These are phyloP conservation scores for Neoscytalidium dimidiatum DNA, from an alignment of 2,329 filamentous ascomycete genomes.

Conservation along the genomic window DNA sequence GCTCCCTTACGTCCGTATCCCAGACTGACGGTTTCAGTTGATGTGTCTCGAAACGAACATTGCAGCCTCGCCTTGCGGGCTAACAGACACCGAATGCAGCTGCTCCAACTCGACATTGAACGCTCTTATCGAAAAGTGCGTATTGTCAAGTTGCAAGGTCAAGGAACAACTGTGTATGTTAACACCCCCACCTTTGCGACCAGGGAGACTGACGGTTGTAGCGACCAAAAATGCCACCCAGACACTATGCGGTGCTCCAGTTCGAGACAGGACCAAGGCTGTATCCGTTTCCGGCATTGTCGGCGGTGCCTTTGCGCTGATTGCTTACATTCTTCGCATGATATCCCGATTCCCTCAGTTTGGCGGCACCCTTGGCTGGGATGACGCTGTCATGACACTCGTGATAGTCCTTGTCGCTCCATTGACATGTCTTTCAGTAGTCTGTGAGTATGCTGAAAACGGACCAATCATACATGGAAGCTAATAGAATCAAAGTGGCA, in stretches of 20 bases:
- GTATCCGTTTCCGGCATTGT: slow-evolving; percentile 37
- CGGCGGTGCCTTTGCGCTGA: slow-evolving; percentile 35
- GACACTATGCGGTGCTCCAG: slow-evolving; percentile 35
- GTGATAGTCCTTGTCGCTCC: slow-evolving; percentile 39
- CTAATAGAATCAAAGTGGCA: slow-evolving; percentile 20
- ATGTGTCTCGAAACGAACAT: slow-evolving; percentile 27
- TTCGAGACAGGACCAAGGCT: slow-evolving; percentile 37
- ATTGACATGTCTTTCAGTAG: slow-evolving; percentile 26
- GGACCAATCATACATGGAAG: slow-evolving; percentile 8
- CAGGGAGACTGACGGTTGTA: slow-evolving; percentile 22
- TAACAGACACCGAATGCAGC: slow-evolving; percentile 31
- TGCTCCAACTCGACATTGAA: slow-evolving; percentile 25
- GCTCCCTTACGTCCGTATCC: neutral
- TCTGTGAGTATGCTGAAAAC: neutral
- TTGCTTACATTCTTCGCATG: slow-evolving; percentile 38
- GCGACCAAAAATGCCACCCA: slow-evolving; percentile 44
- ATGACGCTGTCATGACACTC: slow-evolving; percentile 40
- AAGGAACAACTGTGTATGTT: slow-evolving; percentile 30
- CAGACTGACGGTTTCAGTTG: slow-evolving; percentile 22
- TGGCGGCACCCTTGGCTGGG: slow-evolving; percentile 40
- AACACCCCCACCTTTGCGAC: too few relatives aligned
- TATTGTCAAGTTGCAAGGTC: slow-evolving; percentile 27
- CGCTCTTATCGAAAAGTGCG: slow-evolving; percentile 25
- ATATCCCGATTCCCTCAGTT: slow-evolving; percentile 36
- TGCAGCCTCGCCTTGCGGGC: slow-evolving; percentile 27